Percentiles rank a stretch among this genome's conserved stretches.
These are phyloP conservation scores for Stereum hirsutum DNA, from an alignment of 1,284 basidiomycete species.

Conservation along the genomic window DNA sequence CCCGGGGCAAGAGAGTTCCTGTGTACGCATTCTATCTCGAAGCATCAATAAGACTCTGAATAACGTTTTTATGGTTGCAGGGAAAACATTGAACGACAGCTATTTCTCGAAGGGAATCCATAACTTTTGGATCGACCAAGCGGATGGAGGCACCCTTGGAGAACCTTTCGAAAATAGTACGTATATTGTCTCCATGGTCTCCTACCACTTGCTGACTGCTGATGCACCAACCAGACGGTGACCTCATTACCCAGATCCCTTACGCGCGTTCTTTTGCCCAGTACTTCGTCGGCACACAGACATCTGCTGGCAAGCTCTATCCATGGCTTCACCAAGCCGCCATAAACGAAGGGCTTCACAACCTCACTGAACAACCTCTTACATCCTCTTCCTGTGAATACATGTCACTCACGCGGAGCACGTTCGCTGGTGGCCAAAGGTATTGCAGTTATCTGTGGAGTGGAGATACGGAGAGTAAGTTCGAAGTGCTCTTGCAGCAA, in stretches of 20 bases:
- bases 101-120: conserved; percentile 33
- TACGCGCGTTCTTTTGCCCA: conserved; percentile 27
- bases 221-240: conserved; percentile 20
- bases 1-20: conserved; percentile 17
- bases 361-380: conserved; percentile 18
- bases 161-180: conserved; percentile 30
- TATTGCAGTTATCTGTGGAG: conserved; percentile 34
- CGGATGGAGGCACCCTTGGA: conserved; percentile 29
- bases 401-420: conserved; percentile 32
- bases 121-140: conserved; percentile 35
- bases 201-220: background rate
- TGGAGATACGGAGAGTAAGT: conserved; percentile 27
- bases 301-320: conserved; percentile 29
- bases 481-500: conserved; percentile 28
- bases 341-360: conserved; percentile 18
- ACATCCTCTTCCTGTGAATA: conserved; percentile 20
- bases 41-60: background rate
- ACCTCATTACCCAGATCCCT: conserved; percentile 23
- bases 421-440: conserved; percentile 29
- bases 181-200: background rate
- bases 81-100: conserved; percentile 30
- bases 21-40: conserved; percentile 5
- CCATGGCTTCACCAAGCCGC: conserved; percentile 31
- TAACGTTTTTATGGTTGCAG: too few species aligned
- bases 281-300: conserved; percentile 31